Conservation (phyloP, 805 yeast species). For the Candida anglica region DNA sequence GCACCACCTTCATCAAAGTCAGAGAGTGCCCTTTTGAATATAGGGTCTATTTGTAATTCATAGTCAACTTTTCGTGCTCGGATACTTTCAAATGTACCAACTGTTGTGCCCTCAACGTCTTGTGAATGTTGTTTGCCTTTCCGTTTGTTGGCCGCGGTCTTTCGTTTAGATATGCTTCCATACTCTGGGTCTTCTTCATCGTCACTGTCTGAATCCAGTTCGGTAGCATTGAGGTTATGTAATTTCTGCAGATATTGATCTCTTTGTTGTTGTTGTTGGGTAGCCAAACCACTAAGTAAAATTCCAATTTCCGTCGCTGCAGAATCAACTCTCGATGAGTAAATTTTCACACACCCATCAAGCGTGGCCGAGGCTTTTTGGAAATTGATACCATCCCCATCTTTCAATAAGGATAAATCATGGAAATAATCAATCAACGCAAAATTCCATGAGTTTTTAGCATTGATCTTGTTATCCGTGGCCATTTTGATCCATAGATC, state of each 20-base stretch:
- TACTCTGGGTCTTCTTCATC: constrained; percentile 5
- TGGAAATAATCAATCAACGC: constrained; percentile 90
- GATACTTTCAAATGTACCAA: constrained; percentile 8
- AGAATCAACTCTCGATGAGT: constrained; percentile 31
- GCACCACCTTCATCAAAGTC: constrained; percentile 31
- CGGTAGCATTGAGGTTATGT: constrained; percentile 10
- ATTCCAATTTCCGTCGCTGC: constrained; percentile 35
- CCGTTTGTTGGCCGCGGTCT: constrained; percentile 22
- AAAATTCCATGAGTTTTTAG: constrained; percentile 84
- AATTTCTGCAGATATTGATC: constrained; percentile 8
- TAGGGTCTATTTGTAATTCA: constrained; percentile 23
- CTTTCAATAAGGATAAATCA: constrained; percentile 70
- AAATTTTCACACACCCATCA: constrained; percentile 36
- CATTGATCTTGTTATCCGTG: constrained; percentile 60
- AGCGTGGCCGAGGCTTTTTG: constrained; percentile 32
- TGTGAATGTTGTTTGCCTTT: constrained; percentile 24
- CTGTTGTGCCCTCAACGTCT: constrained; percentile 41
- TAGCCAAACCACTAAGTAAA: constrained; percentile 23
- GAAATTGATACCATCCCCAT: constrained; percentile 51
- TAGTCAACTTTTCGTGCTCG: constrained; percentile 13
- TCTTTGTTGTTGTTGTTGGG: constrained; percentile 7
- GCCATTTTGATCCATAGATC: constrained; percentile 3
- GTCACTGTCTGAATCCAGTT: constrained; percentile 3
- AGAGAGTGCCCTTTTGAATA: constrained; percentile 24
- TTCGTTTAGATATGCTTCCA: no score